Evolutionary conservation across 164 flowering plant genomes (phyloP), one percentile per base, ranked within the genome.

Genomic region (Euptelea pleiosperma): DNA sequence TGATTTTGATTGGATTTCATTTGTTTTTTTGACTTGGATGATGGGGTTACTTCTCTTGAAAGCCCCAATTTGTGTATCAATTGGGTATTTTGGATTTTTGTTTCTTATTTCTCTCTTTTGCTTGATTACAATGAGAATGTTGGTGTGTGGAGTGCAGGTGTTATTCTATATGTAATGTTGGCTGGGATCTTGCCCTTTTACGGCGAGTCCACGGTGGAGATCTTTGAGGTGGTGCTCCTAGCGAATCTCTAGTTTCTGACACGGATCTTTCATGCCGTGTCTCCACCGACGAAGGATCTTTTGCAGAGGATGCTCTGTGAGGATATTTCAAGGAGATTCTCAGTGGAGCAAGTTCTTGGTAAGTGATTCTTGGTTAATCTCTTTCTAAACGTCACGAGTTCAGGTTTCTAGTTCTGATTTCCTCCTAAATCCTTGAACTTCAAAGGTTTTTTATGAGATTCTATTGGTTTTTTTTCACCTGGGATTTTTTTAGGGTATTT

Each of bases 81-180:
- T n/a, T n/a, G n/a, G n/a, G n/a, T n/a, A n/a, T n/a, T n/a, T n/a
- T n/a, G n/a, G n/a, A n/a, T n/a, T n/a, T n/a, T n/a, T n/a, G n/a
- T n/a, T n/a, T n/a, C n/a, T n/a, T n/a, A n/a, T n/a, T n/a, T n/a
- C n/a, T n/a, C n/a, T n/a, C n/a, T n/a, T n/a, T n/a, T n/a, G n/a
- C n/a, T n/a, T n/a, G 85, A 73, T 15, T 89, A 89, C 41, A 63
- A 66, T 25, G 91, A 84, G 85, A 89, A 86, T 73, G 80, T 79
- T 3, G 96, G 84, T 63, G 80, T 89, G 21, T 89, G 96, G 96
- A 86, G 93, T 49, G 79, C 76, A 1, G 96, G 93, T 0, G 96
- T 86, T 40, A 78, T 88, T 69, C 26, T 88, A 70, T 88, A 88
- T 55, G 74, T 78, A 25, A 86, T 89, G 91, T 58, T 89, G 50